Evolutionary conservation across 140 eudicot genomes (phyloP), one percentile per base, ranked within the genome.

Genomic region (Stevia rebaudiana): DNA sequence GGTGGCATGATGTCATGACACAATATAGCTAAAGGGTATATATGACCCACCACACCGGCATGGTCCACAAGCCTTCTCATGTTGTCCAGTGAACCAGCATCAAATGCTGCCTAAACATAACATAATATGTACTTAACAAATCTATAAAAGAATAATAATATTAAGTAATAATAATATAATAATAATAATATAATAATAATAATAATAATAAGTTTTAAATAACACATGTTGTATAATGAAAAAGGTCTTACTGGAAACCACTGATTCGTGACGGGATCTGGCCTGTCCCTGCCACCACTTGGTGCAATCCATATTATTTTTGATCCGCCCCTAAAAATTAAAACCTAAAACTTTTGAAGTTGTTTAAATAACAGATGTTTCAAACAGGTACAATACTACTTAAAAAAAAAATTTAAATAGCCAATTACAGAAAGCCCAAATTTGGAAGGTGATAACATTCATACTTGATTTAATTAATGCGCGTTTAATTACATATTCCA

Each of bases 1-100:
- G 98, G 98, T 59, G 98, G 98, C 98, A 92, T 92, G 70, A 92
- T 81, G 79, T 92, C 94, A 76, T 92, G 69, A 71, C 98, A 92
- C 37, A 92, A 55, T 48, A 92, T 21, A 25, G 98, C 82, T 65
- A 92, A 63, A 48, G 98, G 98, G 72, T 85, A 92, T 46, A 88
- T 83, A 72, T 88, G 87, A 33, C 98, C 90, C 48, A 92, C 88
- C 60, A 83, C 78, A 62, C 96, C 98, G 56, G 96, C 96, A 85
- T 84, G 92, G 61, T 85, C 86, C 39, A 78, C 81, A 41, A 92
- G 98, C 84, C 96, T 81, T 78, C 96, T 81, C 98, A 92, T 92
- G 68, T 85, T 92, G 76, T 83, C 96, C 76, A 80, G 82, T 6
- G 96, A 67, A 66, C 81, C 57, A 19, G 94, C 82, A 70, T 92